Evolutionary conservation across 192 early-diverging fungal genomes (phyloP), one percentile per base, ranked within the genome.

Genomic region (Coemansia sp.): DNA sequence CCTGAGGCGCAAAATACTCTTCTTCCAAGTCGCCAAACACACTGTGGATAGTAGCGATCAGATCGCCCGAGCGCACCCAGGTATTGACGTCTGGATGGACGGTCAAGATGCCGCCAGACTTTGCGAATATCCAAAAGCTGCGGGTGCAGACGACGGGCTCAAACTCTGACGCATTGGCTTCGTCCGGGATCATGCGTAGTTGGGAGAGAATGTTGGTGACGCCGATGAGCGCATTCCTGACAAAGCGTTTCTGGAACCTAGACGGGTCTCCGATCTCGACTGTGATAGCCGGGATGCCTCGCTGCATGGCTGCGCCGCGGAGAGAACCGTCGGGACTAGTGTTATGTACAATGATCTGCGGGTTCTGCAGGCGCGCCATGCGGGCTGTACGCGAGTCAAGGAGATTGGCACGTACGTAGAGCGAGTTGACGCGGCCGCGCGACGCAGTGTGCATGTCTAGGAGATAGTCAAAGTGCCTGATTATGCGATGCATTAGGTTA

Each of bases 261-360:
- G 90, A 87, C 15, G 94, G 94, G 64, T 96, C 91, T 52, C 94
- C 94, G 70, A 96, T 94, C 71, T 96, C 94, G 29, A 96, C 93
- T 2, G 93, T 95, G 39, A 96, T 95, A 12, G 94, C 92, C 16
- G 86, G 86, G 27, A 96, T 90, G 37, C 91, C 87, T 27, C 87
- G 85, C 58, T 86, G 76, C 74, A 85, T 87, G 7, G 91, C 91
- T 1, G 92, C 94, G 22, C 89, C 90, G 40, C 94, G 85, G 49
- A 96, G 76, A 0, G 94, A 91, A n/a, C 94, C 94, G 80, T 69
- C 75, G 11, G 85, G 83, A 5, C 81, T 84, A 20, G 86, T 86
- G 67, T 89, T 89, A 74, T 89, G 88, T 1, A 89, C 88, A 65
- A 89, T 89, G 75, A 89, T 89, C 84, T 92, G 93, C 13, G 94